A percentile compares a stretch with the other conserved stretches of the same genome.
phyloP scores from a whole-genome alignment of 2,329 filamentous ascomycete genomes.

The Orbilia ellipsospora region DNA sequence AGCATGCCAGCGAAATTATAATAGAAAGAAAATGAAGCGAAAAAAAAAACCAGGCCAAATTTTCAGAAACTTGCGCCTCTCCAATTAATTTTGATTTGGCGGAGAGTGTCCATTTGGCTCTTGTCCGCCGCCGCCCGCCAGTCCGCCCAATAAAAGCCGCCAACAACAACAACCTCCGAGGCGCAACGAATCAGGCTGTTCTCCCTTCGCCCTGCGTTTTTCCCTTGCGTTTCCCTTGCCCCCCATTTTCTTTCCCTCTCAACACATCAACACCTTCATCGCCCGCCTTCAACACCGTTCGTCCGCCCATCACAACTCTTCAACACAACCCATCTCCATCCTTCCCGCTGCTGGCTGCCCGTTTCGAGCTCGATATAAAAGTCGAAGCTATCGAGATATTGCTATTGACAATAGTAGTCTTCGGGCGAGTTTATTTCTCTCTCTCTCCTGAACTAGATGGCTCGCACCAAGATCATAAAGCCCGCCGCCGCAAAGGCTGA shows the following conservation, averaged over 20 bases:
- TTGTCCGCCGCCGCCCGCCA: neutral
- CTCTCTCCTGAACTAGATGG: conserved; percentile 26
- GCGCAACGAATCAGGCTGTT: conserved; percentile 3
- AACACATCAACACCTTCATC: conserved; percentile 54
- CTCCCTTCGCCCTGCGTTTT: neutral
- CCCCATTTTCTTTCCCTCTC: conserved; percentile 22
- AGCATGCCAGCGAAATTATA: too few species aligned
- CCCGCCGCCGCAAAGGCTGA: conserved; percentile 43
- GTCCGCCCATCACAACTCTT: conserved; percentile 54
- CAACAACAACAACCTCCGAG: too few species aligned
- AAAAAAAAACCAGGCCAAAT: too few species aligned
- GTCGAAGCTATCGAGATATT: neutral
- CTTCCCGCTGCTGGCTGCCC: neutral
- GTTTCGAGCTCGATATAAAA: conserved; percentile 4
- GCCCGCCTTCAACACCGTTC: conserved; percentile 51
- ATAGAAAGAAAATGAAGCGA: too few species aligned
- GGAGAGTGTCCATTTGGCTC: too few species aligned
- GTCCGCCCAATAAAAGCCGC: too few species aligned
- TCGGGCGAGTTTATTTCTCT: neutral
- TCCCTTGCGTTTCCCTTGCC: conserved; percentile 1
- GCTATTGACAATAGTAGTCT: neutral
- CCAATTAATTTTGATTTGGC: too few species aligned
- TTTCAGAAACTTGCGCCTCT: too few species aligned
- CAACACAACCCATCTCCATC: conserved; percentile 49
- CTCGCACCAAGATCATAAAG: conserved; percentile 53